Evolutionary conservation across 1,139 yeast species (phyloP).

Genomic region (Yamadazyma sp.): DNA sequence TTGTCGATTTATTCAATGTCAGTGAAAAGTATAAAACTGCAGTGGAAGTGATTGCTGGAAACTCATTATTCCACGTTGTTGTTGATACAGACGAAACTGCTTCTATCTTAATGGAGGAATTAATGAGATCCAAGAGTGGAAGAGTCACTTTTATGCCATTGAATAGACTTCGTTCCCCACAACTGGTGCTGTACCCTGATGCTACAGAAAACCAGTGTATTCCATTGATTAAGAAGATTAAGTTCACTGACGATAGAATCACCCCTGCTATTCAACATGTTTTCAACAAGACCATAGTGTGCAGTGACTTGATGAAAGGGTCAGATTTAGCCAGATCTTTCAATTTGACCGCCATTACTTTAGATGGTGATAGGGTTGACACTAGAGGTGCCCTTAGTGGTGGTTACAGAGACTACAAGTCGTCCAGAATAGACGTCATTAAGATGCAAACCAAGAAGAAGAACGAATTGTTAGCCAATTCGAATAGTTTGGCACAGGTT

Average conservation of each 20-base stretch:
- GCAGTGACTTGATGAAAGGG: conserved; percentile 68
- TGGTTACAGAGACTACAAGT: conserved; percentile 75
- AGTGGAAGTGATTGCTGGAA: conserved; percentile 87
- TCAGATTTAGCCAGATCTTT: conserved; percentile 62
- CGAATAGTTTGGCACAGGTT: conserved; percentile 23
- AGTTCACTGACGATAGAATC: conserved; percentile 50
- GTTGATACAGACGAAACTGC: conserved; percentile 91
- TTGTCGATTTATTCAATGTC: conserved; percentile 79
- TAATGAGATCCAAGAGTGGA: conserved; percentile 70
- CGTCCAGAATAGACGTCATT: conserved; percentile 71
- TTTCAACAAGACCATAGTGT: conserved; percentile 79
- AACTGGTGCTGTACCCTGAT: conserved; percentile 48
- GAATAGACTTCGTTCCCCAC: conserved; percentile 52
- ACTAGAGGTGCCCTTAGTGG: conserved; percentile 84
- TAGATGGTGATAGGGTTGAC: conserved; percentile 90
- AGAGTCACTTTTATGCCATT: conserved; percentile 90
- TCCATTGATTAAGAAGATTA: conserved; percentile 74
- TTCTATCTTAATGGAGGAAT: conserved; percentile 70
- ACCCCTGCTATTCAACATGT: conserved; percentile 72
- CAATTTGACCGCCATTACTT: conserved; percentile 75
- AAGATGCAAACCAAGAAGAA: conserved; percentile 54
- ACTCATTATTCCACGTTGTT: conserved; percentile 79
- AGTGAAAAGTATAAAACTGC: conserved; percentile 84
- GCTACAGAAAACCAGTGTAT: conserved; percentile 56
- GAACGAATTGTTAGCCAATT: conserved; percentile 42